Evolutionary conservation across 2,329 filamentous ascomycete genomes (phyloP), one percentile per base, ranked within the genome.

Genomic region (Aspergillus pseudonomiae): DNA sequence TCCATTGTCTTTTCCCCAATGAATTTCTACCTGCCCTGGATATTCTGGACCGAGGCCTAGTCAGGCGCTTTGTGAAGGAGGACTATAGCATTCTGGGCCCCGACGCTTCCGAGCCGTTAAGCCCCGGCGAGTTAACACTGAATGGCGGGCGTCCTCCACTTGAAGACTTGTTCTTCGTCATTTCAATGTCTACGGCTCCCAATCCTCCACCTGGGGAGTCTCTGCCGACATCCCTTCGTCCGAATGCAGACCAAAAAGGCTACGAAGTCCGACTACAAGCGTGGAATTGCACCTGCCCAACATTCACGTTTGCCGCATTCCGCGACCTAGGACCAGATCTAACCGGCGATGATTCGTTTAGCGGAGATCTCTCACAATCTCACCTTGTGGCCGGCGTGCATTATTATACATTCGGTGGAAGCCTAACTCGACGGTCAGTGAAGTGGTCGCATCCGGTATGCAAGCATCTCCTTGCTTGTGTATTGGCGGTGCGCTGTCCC

Each of bases 231-330:
- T 32, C 48, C 3, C 28, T 21, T 24, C 48, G 14, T n/a, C 48
- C 19, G 21, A 10, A 74, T 61, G 62, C 70, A 55, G 63, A 72
- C 11, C 66, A 68, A 60, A 76, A 76, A 43, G 72, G 74, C 57
- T 96, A 97, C 78, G 82, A 91, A 70, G 91, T 98, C 19, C 86
- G 89, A 11, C 83, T 94, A 1, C 70, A 77, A 1, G 87, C 90
- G 1, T 98, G 95, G 95, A 93, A 91, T 76, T 99, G 95, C 78
- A 92, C 88, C 1, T 99, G 95, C 80, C 90, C 93, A 4, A 89
- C 88, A 1, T 98, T 98, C 77, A 85, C 90, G 0, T 89, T 96
- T 66, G 83, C 89, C 24, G 86, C 89, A 2, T 94, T 93, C 69
- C 82, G 83, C 30, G 70, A 73, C 21, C 76, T 80, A 2, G 76